Evolutionary conservation across 129 eudicot species (phyloP), one percentile per base, ranked within the genome.

Genomic region (Calendula officinalis): DNA sequence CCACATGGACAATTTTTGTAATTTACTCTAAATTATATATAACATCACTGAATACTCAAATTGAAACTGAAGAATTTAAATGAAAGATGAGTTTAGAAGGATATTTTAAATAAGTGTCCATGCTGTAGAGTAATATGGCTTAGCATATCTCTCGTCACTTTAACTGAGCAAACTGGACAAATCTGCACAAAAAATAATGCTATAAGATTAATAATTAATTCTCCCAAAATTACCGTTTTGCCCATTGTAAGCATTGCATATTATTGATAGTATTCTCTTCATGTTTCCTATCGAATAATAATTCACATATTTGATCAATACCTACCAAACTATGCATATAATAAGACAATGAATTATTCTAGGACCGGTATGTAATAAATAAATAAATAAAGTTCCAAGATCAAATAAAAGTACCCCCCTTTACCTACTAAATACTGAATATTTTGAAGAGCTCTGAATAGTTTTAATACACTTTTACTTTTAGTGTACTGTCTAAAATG

Each of bases 71-170:
- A 17, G 4, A 60, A 40, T 42, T 22, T 6, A 61, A 61, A 52
- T 66, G 30, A 69, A 58, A 36, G 37, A 46, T 36, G 8, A 71
- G 10, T 54, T 60, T 64, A 38, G 67, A 88, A 87, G 96, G 94
- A 82, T 87, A 91, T 84, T 86, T 80, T 87, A 57, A 91, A 77
- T 36, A 91, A 74, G 75, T 84, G 86, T 66, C 84, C 98, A 60
- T 91, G 98, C 44, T 84, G 94, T 61, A 82, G 64, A 15, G 86
- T 91, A 71, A 91, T 80, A 78, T 87, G 98, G 81, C 81, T 87
- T 71, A 87, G 66, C 94, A 91, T 72, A 59, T 87, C 88, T 68
- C 94, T 71, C 50, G 90, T 49, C 71, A 91, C 84, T 76, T 82
- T 87, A 50, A 76, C 78, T 4, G 94, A 80, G 74, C 96, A 91